Percentiles rank a stretch among this genome's conserved stretches.
Evolutionary conservation across 1,284 basidiomycete genomes (phyloP).

Genomic region (Vanrija humicola): DNA sequence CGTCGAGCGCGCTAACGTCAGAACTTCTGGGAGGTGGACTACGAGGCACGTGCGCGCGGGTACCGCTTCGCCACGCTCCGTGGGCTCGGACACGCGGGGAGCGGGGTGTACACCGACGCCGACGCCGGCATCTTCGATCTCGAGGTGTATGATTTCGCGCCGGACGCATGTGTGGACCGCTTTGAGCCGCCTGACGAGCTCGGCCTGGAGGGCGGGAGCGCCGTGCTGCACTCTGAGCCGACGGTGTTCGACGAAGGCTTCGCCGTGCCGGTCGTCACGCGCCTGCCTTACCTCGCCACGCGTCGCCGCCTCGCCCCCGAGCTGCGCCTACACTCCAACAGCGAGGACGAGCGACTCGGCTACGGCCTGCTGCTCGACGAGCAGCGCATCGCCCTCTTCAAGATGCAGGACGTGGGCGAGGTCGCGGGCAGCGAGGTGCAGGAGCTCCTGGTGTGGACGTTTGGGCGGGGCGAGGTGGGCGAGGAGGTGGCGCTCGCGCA

Average conservation of each 20-base stretch:
- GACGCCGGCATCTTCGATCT: background rate
- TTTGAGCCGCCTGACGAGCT: too few relatives aligned
- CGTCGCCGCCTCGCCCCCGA: slow-evolving; percentile 14
- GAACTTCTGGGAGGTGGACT: slow-evolving; percentile 1
- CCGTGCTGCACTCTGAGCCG: slow-evolving; percentile 1
- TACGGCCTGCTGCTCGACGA: slow-evolving; percentile 47
- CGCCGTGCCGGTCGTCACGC: slow-evolving; percentile 28
- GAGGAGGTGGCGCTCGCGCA: too few relatives aligned
- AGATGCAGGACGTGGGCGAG: background rate
- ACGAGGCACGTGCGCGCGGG: background rate
- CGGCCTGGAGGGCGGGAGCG: background rate
- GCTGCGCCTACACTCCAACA: too few relatives aligned
- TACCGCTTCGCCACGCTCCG: background rate
- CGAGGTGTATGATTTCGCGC: background rate
- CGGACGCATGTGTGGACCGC: background rate
- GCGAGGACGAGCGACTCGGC: slow-evolving; percentile 5
- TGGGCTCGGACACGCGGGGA: too few relatives aligned
- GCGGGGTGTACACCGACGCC: too few relatives aligned
- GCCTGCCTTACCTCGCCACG: slow-evolving; percentile 29
- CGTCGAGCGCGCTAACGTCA: background rate
- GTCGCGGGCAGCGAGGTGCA: too few relatives aligned
- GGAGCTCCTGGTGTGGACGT: too few relatives aligned
- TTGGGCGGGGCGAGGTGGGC: too few relatives aligned
- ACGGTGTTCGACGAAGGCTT: slow-evolving; percentile 16
- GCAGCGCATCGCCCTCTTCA: slow-evolving; percentile 36